Evolutionary conservation across 805 yeast species (phyloP).

Genomic region (Torulaspora delbrueckii): DNA sequence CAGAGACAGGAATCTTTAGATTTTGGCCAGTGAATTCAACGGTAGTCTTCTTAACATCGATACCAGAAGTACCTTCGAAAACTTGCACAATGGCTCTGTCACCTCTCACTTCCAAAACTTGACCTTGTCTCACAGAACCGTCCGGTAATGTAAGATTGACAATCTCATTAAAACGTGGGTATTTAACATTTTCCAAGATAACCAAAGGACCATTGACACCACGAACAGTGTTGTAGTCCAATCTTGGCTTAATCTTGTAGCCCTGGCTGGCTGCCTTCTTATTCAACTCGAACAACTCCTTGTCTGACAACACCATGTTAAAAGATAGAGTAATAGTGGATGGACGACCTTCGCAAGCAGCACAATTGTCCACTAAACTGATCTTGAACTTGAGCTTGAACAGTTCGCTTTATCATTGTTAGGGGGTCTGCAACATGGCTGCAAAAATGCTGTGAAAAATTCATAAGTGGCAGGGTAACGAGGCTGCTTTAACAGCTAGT

Average conservation of each 20-base stretch:
- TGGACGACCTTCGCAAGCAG: not conserved
- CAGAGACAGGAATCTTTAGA: conserved; percentile 90
- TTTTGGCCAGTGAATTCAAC: conserved; percentile 97
- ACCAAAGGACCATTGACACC: conserved; percentile 99
- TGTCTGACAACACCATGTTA: conserved; percentile 35
- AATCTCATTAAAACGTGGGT: conserved; percentile 91
- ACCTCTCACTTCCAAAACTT: conserved; percentile 96
- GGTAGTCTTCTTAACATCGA: conserved; percentile 95
- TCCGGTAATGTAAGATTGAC: conserved; percentile 96
- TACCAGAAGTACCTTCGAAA: conserved; percentile 98
- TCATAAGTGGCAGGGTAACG: not conserved
- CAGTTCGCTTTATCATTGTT: conserved; percentile 5
- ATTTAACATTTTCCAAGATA: conserved; percentile 77
- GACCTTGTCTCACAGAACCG: conserved; percentile 92
- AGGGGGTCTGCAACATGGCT: conserved; percentile 12
- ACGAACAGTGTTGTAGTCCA: conserved; percentile 92
- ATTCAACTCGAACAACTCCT: conserved; percentile 61
- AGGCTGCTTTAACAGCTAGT: not conserved
- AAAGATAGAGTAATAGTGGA: not conserved
- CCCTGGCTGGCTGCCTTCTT: conserved; percentile 90
- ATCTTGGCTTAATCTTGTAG: conserved; percentile 84
- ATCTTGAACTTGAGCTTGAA: not conserved
- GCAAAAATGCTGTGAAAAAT: conserved; percentile 12
- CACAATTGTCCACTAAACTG: not conserved
- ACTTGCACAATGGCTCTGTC: conserved; percentile 97